Conservation (phyloP, 345 rosid species). For the Gynandropsis gynandra region DNA sequence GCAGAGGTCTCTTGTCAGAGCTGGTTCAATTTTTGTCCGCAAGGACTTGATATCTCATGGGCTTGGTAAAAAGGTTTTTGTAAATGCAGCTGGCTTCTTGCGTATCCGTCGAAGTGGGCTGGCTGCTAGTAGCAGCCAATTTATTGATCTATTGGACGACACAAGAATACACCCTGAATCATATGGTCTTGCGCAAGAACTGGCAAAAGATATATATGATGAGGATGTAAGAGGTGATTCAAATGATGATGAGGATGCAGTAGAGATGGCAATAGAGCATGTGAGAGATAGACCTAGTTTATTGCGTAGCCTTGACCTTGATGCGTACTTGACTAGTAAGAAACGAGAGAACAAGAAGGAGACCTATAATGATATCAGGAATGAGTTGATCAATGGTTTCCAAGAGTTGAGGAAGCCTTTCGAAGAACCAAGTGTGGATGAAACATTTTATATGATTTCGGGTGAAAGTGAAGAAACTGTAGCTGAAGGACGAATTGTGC, state of each 20-base stretch:
- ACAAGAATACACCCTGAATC: constrained; percentile 99
- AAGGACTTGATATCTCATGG: constrained; percentile 80
- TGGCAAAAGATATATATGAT: constrained; percentile 84
- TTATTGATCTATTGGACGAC: constrained; percentile 90
- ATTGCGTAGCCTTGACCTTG: constrained; percentile 52
- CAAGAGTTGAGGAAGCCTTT: constrained; percentile 81
- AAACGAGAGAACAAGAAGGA: constrained; percentile 56
- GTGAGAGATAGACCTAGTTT: constrained; percentile 77
- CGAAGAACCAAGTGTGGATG: constrained; percentile 81
- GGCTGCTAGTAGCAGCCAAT: constrained; percentile 92
- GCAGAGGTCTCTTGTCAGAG: constrained; percentile 88
- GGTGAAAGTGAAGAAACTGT: constrained; percentile 93
- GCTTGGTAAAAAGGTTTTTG: constrained; percentile 86
- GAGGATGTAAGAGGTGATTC: constrained; percentile 58
- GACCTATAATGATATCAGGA: constrained; percentile 60
- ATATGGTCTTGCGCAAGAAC: constrained; percentile 76
- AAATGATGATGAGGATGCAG: constrained; percentile 85
- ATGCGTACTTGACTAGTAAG: constrained; percentile 47
- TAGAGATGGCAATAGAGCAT: constrained; percentile 97
- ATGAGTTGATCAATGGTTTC: constrained; percentile 80
- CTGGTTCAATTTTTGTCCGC: constrained; percentile 82
- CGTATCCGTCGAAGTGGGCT: constrained; percentile 90
- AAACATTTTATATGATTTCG: constrained; percentile 86
- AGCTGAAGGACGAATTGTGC: constrained; percentile 84
- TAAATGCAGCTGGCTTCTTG: constrained; percentile 87